These are phyloP conservation scores for Malassezia arunalokei DNA, from an alignment of 1,284 basidiomycete genomes.

Conservation along the genomic window DNA sequence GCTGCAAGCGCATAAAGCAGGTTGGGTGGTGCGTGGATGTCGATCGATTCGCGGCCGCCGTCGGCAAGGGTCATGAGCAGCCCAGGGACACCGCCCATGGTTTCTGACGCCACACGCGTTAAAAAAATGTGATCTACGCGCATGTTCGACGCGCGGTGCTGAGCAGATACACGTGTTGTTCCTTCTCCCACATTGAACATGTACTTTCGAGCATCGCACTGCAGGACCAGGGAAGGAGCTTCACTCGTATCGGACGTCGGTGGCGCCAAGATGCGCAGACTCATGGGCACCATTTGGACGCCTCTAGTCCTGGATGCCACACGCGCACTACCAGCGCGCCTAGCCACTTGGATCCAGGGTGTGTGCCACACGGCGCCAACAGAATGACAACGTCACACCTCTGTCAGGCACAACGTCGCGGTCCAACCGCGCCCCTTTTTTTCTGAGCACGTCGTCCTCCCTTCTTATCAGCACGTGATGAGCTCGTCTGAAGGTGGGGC, in stretches of 20 bases:
- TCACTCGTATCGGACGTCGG: constrained; percentile 54
- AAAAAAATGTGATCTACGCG: constrained; percentile 62
- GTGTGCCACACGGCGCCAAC: not conserved
- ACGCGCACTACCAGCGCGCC: not conserved
- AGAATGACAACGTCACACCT: not conserved
- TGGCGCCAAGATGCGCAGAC: constrained; percentile 29
- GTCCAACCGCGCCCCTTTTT: not conserved
- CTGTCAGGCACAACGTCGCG: not conserved
- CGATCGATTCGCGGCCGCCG: constrained; percentile 53
- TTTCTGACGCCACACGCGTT: constrained; percentile 56
- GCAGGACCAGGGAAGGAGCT: constrained; percentile 62
- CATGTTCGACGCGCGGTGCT: constrained; percentile 57
- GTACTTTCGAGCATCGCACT: constrained; percentile 66
- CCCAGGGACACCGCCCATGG: constrained; percentile 51
- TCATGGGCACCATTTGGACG: constrained; percentile 11
- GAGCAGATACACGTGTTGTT: constrained; percentile 60
- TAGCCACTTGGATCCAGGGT: not conserved
- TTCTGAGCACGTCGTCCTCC: not conserved
- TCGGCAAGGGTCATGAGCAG: constrained; percentile 73
- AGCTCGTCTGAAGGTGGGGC: no score
- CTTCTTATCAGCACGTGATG: no score
- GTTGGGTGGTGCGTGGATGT: constrained; percentile 62
- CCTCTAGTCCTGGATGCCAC: not conserved
- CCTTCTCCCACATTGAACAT: constrained; percentile 77
- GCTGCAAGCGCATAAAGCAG: constrained; percentile 61